Base-by-base conservation (phyloP, 352 stramenopile genomes). In the Albugo laibachii region DNA sequence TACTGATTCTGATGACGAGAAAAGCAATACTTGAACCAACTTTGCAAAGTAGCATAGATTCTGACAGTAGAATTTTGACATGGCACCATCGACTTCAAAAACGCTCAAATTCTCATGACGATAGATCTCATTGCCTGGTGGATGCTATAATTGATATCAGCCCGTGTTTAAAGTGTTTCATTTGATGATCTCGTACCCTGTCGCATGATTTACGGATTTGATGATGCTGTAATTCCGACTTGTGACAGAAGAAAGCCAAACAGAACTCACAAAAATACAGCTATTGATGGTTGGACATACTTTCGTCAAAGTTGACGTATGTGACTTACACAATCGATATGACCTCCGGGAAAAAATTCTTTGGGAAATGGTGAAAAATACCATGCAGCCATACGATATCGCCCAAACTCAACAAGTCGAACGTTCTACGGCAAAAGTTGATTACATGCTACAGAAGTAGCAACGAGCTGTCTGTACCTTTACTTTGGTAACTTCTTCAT, bases 21-120 rank as follows among this genome's bases (percentile, higher is more conserved):
- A 36, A 48, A 16, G 31, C 14, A 1, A 65, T 14, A 24, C 8
- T 19, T 43, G 3, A 3, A 43, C 72, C 20, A 62, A 85, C 75
- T 99, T 99, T 37, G 92, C 87, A 50, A 99, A 74, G n/a, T 98
- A 93, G 63, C 95, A 99, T 2, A 99, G 66, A 61, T 94, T 98
- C 69, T 99, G 94, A 69, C 93, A 98, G 62, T 98, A 99, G 5
- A 96, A 75, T 57, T 94, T 85, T 62, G 97, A 81, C 38, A 97
- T 80, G 27, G 89, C 92, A 13, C 95, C 95, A 51, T 98, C 94
- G 31, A 99, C 74, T 48, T 87, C 96, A 58, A 95, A 99, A 42
- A 99, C 92, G 44, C 76, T 93, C 18, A 99, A 48, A 51, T 94
- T 88, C 19, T 84, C 80, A 45, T 97, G 79, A 16, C 92, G 68